A percentile compares a stretch with the other conserved stretches of the same genome.
Conservation (phyloP, 2,329 filamentous ascomycete genomes). For the Trichophyton equinum region DNA sequence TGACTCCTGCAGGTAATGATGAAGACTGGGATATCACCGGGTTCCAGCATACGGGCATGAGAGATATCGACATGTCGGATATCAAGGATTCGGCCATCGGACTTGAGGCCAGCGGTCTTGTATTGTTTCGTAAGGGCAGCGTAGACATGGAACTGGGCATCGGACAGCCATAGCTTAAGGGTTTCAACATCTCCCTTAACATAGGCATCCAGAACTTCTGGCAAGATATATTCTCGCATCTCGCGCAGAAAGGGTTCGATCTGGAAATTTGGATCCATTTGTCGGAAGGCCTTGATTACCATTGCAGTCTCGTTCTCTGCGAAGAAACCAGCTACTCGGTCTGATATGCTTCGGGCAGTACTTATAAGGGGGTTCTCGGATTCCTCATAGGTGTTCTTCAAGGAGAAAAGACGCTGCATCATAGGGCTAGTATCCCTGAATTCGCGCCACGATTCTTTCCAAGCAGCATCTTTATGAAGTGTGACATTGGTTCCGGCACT, state of each 20-base stretch:
- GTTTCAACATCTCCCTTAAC: constrained; percentile 90
- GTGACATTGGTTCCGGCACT: constrained; percentile 92
- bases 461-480: constrained; percentile 89
- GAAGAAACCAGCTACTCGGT: constrained; percentile 87
- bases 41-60: constrained; percentile 36
- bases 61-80: constrained; percentile 79
- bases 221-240: constrained; percentile 93
- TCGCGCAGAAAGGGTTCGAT: constrained; percentile 90
- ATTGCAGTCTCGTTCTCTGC: constrained; percentile 95
- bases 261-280: constrained; percentile 91
- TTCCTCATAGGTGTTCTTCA: constrained; percentile 83
- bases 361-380: constrained; percentile 93
- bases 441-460: constrained; percentile 96
- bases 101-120: constrained; percentile 81
- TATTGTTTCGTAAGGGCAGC: constrained; percentile 96
- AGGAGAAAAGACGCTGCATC: constrained; percentile 74
- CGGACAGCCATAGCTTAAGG: constrained; percentile 87
- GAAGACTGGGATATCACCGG: constrained; percentile 62
- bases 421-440: constrained; percentile 84
- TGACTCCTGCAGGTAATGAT: constrained; percentile 94
- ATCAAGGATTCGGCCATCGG: constrained; percentile 87
- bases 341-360: constrained; percentile 86
- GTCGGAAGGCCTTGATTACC: constrained; percentile 95
- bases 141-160: constrained; percentile 92
- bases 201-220: constrained; percentile 93